Conservation (phyloP, 352 stramenopile genomes). For the Pythium coloratum region DNA sequence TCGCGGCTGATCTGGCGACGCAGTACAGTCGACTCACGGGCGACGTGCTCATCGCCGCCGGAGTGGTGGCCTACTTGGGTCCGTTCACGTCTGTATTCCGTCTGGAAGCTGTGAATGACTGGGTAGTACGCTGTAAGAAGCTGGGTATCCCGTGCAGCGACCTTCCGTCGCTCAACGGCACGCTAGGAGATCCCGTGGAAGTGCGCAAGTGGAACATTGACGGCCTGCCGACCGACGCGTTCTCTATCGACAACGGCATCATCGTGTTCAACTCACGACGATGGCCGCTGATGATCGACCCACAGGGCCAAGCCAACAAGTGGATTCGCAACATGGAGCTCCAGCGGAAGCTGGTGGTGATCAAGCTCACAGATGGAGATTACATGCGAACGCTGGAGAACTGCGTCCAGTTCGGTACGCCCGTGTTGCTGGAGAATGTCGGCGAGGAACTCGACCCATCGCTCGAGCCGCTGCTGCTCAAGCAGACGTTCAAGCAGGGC, state of each 20-base stretch:
- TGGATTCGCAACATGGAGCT: constrained; percentile 96
- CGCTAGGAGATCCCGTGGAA: constrained; percentile 89
- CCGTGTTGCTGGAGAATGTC: constrained; percentile 92
- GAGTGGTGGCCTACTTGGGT: constrained; percentile 92
- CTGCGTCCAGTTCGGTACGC: constrained; percentile 90
- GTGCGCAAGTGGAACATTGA: constrained; percentile 96
- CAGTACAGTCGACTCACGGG: constrained; percentile 91
- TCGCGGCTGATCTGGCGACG: constrained; percentile 71
- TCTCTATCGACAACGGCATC: constrained; percentile 95
- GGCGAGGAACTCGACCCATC: constrained; percentile 92
- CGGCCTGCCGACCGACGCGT: constrained; percentile 91
- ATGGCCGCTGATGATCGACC: constrained; percentile 96
- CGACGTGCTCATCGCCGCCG: constrained; percentile 91
- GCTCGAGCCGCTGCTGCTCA: constrained; percentile 92
- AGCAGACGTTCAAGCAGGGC: constrained; percentile 94
- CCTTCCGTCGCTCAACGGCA: constrained; percentile 80
- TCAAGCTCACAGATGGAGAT: constrained; percentile 93
- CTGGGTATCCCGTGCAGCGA: constrained; percentile 85
- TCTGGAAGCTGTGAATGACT: constrained; percentile 74
- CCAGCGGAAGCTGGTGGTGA: constrained; percentile 88
- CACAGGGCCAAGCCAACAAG: constrained; percentile 94
- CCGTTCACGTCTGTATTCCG: constrained; percentile 92
- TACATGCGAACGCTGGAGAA: constrained; percentile 94
- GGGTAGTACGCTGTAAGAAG: constrained; percentile 74
- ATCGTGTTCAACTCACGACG: constrained; percentile 93